Conservation (phyloP, 805 yeast species). For the Teunomyces pallodes region DNA sequence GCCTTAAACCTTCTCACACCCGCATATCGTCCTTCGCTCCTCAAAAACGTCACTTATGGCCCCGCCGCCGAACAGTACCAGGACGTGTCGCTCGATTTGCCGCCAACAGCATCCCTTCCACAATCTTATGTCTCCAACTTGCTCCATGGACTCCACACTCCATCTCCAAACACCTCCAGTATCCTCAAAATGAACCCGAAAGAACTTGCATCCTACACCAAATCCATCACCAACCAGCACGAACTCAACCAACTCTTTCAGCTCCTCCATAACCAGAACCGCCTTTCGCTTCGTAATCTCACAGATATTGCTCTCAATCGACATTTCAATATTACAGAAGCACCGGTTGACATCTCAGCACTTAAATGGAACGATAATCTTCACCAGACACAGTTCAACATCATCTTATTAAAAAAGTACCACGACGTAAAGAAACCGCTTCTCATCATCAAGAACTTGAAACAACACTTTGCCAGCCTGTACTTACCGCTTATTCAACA, state of each 20-base stretch:
- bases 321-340: slow-evolving; percentile 13
- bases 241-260: slow-evolving; percentile 14
- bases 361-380: slow-evolving; percentile 16
- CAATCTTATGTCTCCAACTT: slow-evolving; percentile 15
- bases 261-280: slow-evolving; percentile 24
- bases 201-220: slow-evolving; percentile 18
- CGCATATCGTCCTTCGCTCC: slow-evolving; percentile 17
- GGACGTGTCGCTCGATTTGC: slow-evolving; percentile 9
- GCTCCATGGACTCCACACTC: slow-evolving; percentile 24
- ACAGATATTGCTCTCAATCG: slow-evolving; percentile 28
- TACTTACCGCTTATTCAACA: slow-evolving; percentile 25
- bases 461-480: slow-evolving; percentile 20
- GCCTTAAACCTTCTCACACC: slow-evolving; percentile 37
- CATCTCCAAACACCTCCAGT: slow-evolving; percentile 7
- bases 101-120: neutral
- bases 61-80: slow-evolving; percentile 28
- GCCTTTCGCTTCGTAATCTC: slow-evolving; percentile 23
- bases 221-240: slow-evolving; percentile 8
- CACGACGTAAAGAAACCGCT: slow-evolving; percentile 34
- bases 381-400: slow-evolving; percentile 25
- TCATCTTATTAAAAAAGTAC: slow-evolving; percentile 35
- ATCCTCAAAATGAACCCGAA: slow-evolving; percentile 15
- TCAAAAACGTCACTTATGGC: slow-evolving; percentile 31
- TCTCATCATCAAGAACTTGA: slow-evolving; percentile 27
- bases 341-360: slow-evolving; percentile 15